Conservation (phyloP, 306 rosid genomes). For the Citrullus colocynthis region DNA sequence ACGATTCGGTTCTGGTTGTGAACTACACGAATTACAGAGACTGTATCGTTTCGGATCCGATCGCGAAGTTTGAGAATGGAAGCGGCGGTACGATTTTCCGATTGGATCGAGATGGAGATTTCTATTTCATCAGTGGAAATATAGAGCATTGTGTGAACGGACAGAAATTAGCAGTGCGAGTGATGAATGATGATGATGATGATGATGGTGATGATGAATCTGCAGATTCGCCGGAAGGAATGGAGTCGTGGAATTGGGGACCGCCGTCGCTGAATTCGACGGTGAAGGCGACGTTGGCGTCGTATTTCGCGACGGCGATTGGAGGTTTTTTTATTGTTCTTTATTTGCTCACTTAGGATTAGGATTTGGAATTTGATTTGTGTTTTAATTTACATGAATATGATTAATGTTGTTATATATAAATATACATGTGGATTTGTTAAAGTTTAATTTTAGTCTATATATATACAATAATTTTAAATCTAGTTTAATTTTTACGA, state of each 20-base stretch:
- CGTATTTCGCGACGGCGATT: neutral
- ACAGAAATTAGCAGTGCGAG: neutral
- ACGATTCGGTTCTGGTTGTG: conserved; percentile 12
- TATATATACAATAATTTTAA: too few species aligned
- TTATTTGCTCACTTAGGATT: neutral
- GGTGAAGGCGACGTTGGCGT: neutral
- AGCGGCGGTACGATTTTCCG: neutral
- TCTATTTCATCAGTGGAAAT: conserved; percentile 11
- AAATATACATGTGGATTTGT: too few species aligned
- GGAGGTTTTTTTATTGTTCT: conserved; percentile 3
- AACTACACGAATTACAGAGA: conserved; percentile 9
- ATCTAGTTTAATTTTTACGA: too few species aligned
- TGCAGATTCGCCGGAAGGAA: conserved; percentile 1
- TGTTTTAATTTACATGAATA: neutral
- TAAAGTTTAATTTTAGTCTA: too few species aligned
- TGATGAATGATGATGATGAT: neutral
- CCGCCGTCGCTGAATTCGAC: conserved; percentile 14
- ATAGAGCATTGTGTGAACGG: neutral
- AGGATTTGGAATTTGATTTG: neutral
- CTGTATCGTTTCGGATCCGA: neutral
- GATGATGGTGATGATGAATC: neutral
- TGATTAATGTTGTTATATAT: neutral
- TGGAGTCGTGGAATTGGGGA: conserved; percentile 12
- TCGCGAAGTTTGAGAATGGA: neutral
- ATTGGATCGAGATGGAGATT: conserved; percentile 1